Evolutionary conservation across 2,329 filamentous ascomycete genomes (phyloP).

Genomic region (Penicillium sp.): DNA sequence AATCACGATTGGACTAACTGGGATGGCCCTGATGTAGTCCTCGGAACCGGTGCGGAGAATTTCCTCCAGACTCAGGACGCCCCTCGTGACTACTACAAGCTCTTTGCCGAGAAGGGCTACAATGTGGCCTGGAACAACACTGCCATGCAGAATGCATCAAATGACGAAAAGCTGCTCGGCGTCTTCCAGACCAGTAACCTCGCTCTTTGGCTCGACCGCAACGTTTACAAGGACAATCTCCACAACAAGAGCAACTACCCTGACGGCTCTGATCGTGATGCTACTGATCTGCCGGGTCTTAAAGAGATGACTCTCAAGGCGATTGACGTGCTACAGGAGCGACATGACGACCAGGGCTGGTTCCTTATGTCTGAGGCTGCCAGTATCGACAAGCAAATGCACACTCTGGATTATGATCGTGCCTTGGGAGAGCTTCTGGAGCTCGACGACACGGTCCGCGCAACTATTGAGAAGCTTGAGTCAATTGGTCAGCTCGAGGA

Average conservation of each 20-base stretch:
- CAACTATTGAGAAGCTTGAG: slow-evolving; percentile 69
- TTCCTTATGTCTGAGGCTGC: slow-evolving; percentile 87
- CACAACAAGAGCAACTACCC: slow-evolving; percentile 66
- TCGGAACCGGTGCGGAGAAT: slow-evolving; percentile 79
- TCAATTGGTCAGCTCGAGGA: slow-evolving; percentile 66
- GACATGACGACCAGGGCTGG: slow-evolving; percentile 68
- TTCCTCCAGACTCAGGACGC: slow-evolving; percentile 65
- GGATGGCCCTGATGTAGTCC: slow-evolving; percentile 74
- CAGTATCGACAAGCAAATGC: slow-evolving; percentile 89
- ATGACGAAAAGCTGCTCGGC: slow-evolving; percentile 65
- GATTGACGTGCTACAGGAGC: slow-evolving; percentile 69
- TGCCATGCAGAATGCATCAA: slow-evolving; percentile 58
- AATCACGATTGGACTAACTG: slow-evolving; percentile 81
- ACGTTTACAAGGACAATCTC: slow-evolving; percentile 72
- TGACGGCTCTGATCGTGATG: slow-evolving; percentile 60
- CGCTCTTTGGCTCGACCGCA: slow-evolving; percentile 82
- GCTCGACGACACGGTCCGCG: slow-evolving; percentile 77
- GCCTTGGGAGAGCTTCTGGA: slow-evolving; percentile 81
- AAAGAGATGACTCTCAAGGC: slow-evolving; percentile 91
- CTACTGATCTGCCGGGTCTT: slow-evolving; percentile 73
- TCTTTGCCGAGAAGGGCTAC: slow-evolving; percentile 72
- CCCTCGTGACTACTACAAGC: slow-evolving; percentile 60
- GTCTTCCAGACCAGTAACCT: slow-evolving; percentile 74
- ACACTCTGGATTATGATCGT: slow-evolving; percentile 78
- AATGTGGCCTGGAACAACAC: slow-evolving; percentile 72